Conservation (phyloP, 441 rosid genomes). For the Arabidopsis hybrid region DNA sequence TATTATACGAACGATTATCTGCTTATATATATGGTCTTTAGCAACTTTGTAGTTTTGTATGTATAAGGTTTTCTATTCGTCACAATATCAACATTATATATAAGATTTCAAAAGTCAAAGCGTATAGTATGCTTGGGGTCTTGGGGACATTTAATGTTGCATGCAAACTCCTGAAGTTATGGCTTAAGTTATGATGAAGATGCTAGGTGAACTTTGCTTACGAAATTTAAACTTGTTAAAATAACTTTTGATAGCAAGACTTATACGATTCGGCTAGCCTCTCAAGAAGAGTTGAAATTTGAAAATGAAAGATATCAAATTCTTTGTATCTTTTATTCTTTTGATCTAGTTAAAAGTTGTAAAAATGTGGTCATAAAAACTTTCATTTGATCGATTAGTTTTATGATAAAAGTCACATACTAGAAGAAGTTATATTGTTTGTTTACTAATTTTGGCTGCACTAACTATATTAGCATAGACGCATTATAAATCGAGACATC, state of each 20-base stretch:
- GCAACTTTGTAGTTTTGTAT: background rate
- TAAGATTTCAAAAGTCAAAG: slow-evolving; percentile 39
- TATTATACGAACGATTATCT: background rate
- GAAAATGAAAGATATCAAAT: background rate
- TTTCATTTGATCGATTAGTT: too few relatives aligned
- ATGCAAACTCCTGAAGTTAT: slow-evolving; percentile 40
- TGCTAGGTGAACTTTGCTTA: slow-evolving; percentile 35
- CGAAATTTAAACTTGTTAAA: slow-evolving; percentile 17
- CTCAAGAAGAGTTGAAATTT: slow-evolving; percentile 22
- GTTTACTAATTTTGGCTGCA: background rate
- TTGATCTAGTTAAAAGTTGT: background rate
- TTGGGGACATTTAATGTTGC: slow-evolving; percentile 33
- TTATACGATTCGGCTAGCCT: slow-evolving; percentile 22
- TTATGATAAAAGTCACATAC: too few relatives aligned
- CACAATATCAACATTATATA: slow-evolving; percentile 11
- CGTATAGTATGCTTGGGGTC: background rate
- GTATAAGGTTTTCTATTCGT: background rate
- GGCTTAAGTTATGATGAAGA: slow-evolving; percentile 43
- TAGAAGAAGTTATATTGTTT: too few relatives aligned
- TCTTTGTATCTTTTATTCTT: background rate
- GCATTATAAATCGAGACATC: background rate
- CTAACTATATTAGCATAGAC: background rate
- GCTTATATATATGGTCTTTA: slow-evolving; percentile 4
- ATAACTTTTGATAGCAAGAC: slow-evolving; percentile 9
- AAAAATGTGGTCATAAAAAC: too few relatives aligned